A percentile compares a stretch with the other conserved stretches of the same genome.
These are phyloP conservation scores for Boechera stricta DNA, from an alignment of 345 rosid species.

Conservation along the genomic window DNA sequence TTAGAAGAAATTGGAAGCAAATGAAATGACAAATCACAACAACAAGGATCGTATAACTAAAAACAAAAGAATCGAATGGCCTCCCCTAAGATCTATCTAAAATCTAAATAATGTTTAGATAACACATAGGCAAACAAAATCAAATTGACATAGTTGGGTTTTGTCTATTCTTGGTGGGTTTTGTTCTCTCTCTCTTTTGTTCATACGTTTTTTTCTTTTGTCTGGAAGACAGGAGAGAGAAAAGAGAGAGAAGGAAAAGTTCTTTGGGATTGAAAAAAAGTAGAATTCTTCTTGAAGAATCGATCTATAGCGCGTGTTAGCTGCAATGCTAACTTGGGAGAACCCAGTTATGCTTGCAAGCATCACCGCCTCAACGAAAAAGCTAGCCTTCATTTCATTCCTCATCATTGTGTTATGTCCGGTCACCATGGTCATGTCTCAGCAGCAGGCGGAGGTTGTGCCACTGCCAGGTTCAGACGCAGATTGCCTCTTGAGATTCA, in stretches of 20 bases:
- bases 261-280: conserved; percentile 5
- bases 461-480: conserved; percentile 48
- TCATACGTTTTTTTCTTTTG: conserved; percentile 25
- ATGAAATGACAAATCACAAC: conserved; percentile 32
- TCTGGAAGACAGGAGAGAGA: conserved; percentile 1
- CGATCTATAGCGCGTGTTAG: conserved; percentile 18
- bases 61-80: conserved; percentile 35
- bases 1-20: conserved; percentile 19
- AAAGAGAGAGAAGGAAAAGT: neutral
- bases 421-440: conserved; percentile 26
- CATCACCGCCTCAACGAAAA: conserved; percentile 37
- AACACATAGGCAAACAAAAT: conserved; percentile 28
- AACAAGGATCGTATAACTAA: conserved; percentile 33
- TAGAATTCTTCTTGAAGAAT: conserved; percentile 8
- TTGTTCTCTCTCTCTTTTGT: conserved; percentile 25
- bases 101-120: conserved; percentile 30
- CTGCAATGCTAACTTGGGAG: conserved; percentile 56
- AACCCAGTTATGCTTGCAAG: conserved; percentile 51
- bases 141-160: conserved; percentile 30
- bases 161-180: conserved; percentile 52
- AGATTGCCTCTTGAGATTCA: conserved; percentile 51
- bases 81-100: conserved; percentile 37
- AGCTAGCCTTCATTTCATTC: neutral
- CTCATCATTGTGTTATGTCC: conserved; percentile 36
- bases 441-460: conserved; percentile 18